Percentiles rank a stretch among this genome's conserved stretches.
Evolutionary conservation across 2,329 filamentous ascomycete genomes (phyloP).

Genomic region (Monilinia laxa): DNA sequence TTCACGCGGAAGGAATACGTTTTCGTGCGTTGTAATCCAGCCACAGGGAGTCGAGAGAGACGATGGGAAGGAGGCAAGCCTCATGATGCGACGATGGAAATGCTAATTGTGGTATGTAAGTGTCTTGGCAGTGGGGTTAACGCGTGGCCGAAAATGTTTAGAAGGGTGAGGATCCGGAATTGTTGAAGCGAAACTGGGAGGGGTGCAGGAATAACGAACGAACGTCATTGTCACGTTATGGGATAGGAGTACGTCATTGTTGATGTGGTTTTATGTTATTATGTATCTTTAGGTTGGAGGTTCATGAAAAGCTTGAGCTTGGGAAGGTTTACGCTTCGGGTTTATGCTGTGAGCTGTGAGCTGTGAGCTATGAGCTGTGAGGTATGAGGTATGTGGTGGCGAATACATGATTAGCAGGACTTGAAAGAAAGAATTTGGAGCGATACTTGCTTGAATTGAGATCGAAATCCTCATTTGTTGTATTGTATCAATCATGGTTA

Average conservation of each 20-base stretch:
- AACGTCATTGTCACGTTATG: slow-evolving; percentile 2
- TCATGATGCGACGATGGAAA: not conserved
- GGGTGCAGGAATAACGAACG: not conserved
- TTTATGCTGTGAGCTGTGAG: too few relatives aligned
- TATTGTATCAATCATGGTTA: too few relatives aligned
- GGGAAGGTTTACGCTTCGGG: too few relatives aligned
- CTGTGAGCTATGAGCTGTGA: too few relatives aligned
- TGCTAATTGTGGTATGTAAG: not conserved
- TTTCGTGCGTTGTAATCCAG: not conserved
- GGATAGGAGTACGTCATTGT: not conserved
- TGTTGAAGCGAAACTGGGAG: too few relatives aligned
- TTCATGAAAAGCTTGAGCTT: not conserved
- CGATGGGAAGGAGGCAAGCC: not conserved
- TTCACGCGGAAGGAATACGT: too few relatives aligned
- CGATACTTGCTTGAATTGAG: too few relatives aligned
- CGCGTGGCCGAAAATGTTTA: not conserved
- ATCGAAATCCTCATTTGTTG: too few relatives aligned
- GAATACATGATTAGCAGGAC: too few relatives aligned
- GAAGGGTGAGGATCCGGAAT: not conserved
- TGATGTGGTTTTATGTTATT: not conserved
- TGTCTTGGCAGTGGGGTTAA: slow-evolving; percentile 4
- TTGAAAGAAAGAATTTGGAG: too few relatives aligned
- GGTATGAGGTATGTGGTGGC: too few relatives aligned
- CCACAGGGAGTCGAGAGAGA: not conserved
- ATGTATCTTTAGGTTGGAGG: not conserved